Conservation (phyloP, 1,139 yeast species). For the Protomyces inouyei region DNA sequence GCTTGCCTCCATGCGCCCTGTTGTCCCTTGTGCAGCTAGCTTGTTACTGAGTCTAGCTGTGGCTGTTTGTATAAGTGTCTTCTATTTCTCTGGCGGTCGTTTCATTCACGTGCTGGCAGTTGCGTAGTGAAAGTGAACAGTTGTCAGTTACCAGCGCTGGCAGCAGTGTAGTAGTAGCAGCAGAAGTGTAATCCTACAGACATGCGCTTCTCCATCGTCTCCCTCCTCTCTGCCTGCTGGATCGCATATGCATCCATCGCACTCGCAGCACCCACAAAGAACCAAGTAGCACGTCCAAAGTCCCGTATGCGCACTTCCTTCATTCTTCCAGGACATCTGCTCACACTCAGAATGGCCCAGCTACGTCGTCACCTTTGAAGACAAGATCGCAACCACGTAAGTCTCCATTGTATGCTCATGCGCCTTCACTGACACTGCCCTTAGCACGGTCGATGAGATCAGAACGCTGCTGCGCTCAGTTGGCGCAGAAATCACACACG, state of each 20-base stretch:
- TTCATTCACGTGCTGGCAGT: no score
- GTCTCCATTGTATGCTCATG: no score
- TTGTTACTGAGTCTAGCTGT: no score
- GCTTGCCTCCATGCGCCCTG: neutral
- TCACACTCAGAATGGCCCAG: neutral
- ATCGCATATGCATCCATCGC: neutral
- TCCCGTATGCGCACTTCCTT: neutral
- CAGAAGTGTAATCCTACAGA: no score
- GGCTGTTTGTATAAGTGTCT: no score
- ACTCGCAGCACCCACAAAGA: slow-evolving; percentile 3
- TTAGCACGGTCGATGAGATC: no score
- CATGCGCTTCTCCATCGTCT: neutral
- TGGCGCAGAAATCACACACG: slow-evolving; percentile 11
- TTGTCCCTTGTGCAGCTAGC: no score
- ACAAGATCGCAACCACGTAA: neutral
- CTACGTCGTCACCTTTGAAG: neutral
- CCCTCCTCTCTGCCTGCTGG: neutral
- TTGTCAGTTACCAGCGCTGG: no score
- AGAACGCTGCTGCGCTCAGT: neutral
- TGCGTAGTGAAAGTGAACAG: no score
- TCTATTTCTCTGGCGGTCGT: no score
- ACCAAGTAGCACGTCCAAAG: slow-evolving; percentile 19
- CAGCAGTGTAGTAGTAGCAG: no score
- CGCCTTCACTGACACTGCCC: neutral
- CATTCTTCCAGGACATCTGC: no score